phyloP scores from a whole-genome alignment of 73 alveolate species.

The Tetrahymena malaccensis region DNA sequence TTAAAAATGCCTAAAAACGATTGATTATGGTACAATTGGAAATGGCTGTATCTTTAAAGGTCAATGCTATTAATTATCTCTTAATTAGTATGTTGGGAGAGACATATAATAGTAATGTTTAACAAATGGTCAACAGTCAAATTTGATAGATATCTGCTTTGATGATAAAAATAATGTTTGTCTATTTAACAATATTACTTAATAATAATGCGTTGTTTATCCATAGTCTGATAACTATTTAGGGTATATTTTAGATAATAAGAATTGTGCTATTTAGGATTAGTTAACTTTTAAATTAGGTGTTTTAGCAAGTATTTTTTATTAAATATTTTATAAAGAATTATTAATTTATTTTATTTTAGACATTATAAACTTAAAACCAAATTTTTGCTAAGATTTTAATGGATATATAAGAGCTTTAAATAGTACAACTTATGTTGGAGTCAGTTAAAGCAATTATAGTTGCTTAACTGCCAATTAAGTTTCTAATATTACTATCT shows the following conservation, averaged over 20 bases:
- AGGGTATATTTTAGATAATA: neutral
- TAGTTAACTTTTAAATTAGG: neutral
- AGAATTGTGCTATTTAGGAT: neutral
- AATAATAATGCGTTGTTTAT: neutral
- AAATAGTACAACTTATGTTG: neutral
- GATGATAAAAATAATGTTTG: neutral
- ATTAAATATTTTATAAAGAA: too few relatives aligned
- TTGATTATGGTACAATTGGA: neutral
- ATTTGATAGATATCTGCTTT: too few relatives aligned
- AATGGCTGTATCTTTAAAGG: neutral
- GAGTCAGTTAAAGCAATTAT: neutral
- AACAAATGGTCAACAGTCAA: too few relatives aligned
- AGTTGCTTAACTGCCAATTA: neutral
- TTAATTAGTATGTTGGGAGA: neutral
- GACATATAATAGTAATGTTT: neutral
- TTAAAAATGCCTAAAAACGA: neutral
- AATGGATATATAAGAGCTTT: neutral
- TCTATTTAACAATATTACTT: neutral
- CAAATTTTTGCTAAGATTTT: neutral
- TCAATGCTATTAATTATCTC: neutral
- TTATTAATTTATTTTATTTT: neutral
- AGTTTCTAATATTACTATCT: neutral
- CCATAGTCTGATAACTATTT: neutral
- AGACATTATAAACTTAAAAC: neutral
- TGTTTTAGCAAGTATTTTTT: neutral